phyloP scores from a whole-genome alignment of 2,329 filamentous ascomycete genomes.

The Stagonosporopsis tanaceti region DNA sequence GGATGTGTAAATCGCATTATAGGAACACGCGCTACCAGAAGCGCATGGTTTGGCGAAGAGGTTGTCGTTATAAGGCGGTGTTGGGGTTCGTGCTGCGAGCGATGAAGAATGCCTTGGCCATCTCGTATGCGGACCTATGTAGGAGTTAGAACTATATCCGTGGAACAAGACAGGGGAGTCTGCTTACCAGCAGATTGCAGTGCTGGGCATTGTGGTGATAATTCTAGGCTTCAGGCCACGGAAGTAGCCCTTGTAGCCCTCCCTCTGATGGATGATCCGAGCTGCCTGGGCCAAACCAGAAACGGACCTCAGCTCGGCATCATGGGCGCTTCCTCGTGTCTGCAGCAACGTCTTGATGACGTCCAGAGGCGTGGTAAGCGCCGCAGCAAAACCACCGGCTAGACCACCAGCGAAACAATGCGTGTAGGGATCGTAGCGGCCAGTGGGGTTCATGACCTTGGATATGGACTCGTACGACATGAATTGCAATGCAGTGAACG shows the following conservation, averaged over 20 bases:
- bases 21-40: conserved; percentile 9
- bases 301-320: conserved; percentile 84
- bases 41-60: conserved; percentile 4
- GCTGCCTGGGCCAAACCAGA: conserved; percentile 82
- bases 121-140: conserved; percentile 70
- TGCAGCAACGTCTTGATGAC: conserved; percentile 98
- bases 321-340: conserved; percentile 83
- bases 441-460: conserved; percentile 86
- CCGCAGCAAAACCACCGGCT: conserved; percentile 91
- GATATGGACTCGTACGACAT: conserved; percentile 97
- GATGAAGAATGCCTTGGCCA: conserved; percentile 74
- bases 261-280: conserved; percentile 79
- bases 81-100: conserved; percentile 44
- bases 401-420: conserved; percentile 93
- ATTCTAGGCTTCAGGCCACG: conserved; percentile 90
- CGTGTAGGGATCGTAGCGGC: conserved; percentile 88
- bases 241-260: conserved; percentile 88
- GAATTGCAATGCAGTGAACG: conserved; percentile 96
- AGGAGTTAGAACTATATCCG: conserved; percentile 17
- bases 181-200: conserved; percentile 94
- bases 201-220: conserved; percentile 97
- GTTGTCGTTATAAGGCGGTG: conserved; percentile 30
- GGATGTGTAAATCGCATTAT: conserved; percentile 24
- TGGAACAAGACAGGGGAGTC: not conserved
- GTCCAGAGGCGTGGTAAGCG: conserved; percentile 93